Evolutionary conservation across 148 eudicot species (phyloP), one percentile per base, ranked within the genome.

Genomic region (Limonium bicolor): DNA sequence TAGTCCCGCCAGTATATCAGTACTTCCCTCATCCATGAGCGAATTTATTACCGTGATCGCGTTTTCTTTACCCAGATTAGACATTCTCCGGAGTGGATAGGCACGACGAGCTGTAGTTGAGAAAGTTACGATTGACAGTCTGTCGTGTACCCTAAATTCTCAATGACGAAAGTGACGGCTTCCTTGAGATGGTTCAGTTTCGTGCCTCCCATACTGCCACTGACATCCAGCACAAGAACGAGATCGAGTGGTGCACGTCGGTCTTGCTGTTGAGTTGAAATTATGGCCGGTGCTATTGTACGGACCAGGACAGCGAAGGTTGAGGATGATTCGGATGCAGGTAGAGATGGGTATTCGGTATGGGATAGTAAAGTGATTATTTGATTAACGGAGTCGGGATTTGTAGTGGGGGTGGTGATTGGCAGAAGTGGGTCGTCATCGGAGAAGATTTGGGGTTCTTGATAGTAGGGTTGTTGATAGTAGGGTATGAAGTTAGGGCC

Each of bases 221-320:
- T 72, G 1, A 83, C 68, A 44, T 88, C 97, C 0, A 88, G 65
- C 0, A 88, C 92, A 4, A 92, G 61, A 2, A 88, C 97, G 7
- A 88, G 43, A 53, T 88, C 97, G 16, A 88, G 56, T 3, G 97
- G 94, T 5, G 94, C 94, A 1, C 97, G 86, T 21, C n/a, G n/a
- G n/a, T n/a, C n/a, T n/a, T n/a, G n/a, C n/a, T n/a, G n/a, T n/a
- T n/a, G n/a, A n/a, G n/a, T n/a, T n/a, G n/a, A n/a, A n/a, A n/a
- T n/a, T n/a, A n/a, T n/a, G n/a, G n/a, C n/a, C n/a, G n/a, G n/a
- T n/a, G n/a, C n/a, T n/a, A n/a, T n/a, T n/a, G n/a, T n/a, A n/a
- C n/a, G n/a, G n/a, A n/a, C n/a, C n/a, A n/a, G n/a, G n/a, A n/a
- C n/a, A n/a, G 27, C 16, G 8, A 58, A 41, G 12, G 51, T 47